Evolutionary conservation across 1,139 yeast species (phyloP).

Genomic region (Tardiomyces blankii): DNA sequence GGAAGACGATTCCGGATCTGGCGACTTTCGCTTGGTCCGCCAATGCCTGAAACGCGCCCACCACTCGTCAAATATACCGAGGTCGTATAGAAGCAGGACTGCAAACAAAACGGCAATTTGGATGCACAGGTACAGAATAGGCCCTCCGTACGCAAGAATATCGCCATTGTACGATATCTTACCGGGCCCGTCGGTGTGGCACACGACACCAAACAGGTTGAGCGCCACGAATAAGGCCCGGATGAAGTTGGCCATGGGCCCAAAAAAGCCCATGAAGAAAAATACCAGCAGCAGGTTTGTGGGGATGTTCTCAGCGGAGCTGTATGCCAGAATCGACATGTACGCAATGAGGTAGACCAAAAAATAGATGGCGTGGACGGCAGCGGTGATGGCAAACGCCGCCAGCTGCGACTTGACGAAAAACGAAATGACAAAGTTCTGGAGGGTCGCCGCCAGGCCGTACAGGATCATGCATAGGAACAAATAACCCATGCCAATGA

Average conservation of each 20-base stretch:
- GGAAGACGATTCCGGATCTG: background rate
- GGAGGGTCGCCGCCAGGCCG: conserved; percentile 21
- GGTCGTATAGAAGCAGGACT: conserved; percentile 25
- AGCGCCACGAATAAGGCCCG: conserved; percentile 24
- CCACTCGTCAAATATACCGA: conserved; percentile 15
- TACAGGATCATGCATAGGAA: conserved; percentile 23
- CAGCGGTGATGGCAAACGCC: conserved; percentile 28
- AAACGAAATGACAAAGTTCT: conserved; percentile 23
- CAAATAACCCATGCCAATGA: conserved; percentile 23
- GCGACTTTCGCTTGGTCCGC: background rate
- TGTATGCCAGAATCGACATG: conserved; percentile 22
- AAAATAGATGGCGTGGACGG: conserved; percentile 23
- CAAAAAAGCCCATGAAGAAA: conserved; percentile 20
- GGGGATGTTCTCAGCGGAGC: conserved; percentile 18
- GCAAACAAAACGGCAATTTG: conserved; percentile 18
- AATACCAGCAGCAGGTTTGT: conserved; percentile 15
- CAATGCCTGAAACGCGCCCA: background rate
- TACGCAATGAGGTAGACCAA: conserved; percentile 25
- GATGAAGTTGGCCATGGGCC: conserved; percentile 22
- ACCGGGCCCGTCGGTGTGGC: conserved; percentile 9
- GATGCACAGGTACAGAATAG: conserved; percentile 22
- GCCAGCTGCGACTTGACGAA: conserved; percentile 25
- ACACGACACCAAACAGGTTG: conserved; percentile 25
- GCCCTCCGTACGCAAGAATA: conserved; percentile 27
- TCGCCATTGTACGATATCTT: conserved; percentile 19